phyloP scores from a whole-genome alignment of 495 filamentous ascomycete species.

The Penicillium cinerascens region DNA sequence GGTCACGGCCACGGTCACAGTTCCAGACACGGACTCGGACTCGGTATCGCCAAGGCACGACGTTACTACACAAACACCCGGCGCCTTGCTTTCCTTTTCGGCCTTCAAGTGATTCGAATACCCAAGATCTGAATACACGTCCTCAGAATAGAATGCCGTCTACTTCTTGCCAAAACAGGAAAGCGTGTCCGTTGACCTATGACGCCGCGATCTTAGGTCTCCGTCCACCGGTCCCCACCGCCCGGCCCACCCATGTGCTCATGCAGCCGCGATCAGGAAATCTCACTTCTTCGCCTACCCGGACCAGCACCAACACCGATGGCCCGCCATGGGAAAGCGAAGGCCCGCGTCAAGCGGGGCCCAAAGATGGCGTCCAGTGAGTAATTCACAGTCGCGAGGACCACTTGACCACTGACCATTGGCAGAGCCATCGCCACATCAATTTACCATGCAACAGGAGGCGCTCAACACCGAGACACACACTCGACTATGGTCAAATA shows the following conservation, averaged over 20 bases:
- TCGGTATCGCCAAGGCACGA: neutral
- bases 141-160: neutral
- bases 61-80: neutral
- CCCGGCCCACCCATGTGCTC: constrained; percentile 8
- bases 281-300: neutral
- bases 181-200: neutral
- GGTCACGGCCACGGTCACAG: neutral
- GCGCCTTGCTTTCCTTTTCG: neutral
- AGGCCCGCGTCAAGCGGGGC: constrained; percentile 19
- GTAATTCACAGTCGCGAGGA: neutral
- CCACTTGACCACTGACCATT: neutral
- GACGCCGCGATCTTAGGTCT: neutral
- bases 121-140: neutral
- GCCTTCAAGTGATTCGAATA: neutral
- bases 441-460: constrained; percentile 68
- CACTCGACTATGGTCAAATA: constrained; percentile 29
- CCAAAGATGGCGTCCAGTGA: constrained; percentile 3
- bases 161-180: neutral
- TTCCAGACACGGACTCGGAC: neutral
- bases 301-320: constrained; percentile 7
- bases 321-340: constrained; percentile 30
- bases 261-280: neutral
- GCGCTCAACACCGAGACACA: constrained; percentile 71
- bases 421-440: constrained; percentile 14
- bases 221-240: neutral